phyloP scores from a whole-genome alignment of 148 eudicot genomes.

The Cornus controversa region DNA sequence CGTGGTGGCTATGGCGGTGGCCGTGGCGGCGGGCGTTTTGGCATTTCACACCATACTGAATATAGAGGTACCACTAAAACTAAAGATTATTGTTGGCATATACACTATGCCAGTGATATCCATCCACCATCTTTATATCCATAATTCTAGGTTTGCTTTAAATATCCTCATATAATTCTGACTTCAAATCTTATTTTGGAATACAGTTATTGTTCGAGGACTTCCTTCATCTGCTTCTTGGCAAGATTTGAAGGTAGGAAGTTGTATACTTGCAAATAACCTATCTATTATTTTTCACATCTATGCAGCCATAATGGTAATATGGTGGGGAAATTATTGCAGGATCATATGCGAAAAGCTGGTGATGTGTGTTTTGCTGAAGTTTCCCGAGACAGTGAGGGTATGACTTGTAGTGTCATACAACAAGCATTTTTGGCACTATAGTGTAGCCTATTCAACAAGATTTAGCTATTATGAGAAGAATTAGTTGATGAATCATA shows the following conservation, averaged over 20 bases:
- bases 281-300: background rate
- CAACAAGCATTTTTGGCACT: background rate
- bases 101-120: background rate
- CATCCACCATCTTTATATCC: background rate
- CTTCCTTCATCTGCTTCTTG: constrained; percentile 98
- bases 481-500: too few species aligned
- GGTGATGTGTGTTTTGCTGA: constrained; percentile 99
- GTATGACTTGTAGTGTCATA: constrained; percentile 33
- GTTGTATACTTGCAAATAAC: background rate
- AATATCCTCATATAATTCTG: background rate
- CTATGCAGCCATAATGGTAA: background rate
- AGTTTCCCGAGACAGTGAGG: constrained; percentile 83
- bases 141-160: background rate
- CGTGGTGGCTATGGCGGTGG: constrained; percentile 52
- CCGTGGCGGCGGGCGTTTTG: constrained; percentile 47
- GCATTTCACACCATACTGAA: constrained; percentile 79
- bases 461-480: too few species aligned
- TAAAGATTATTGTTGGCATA: background rate
- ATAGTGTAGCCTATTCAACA: too few species aligned
- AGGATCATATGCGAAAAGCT: constrained; percentile 99
- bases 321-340: constrained; percentile 20
- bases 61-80: constrained; percentile 54
- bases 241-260: constrained; percentile 91
- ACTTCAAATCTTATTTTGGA: constrained; percentile 11
- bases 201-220: constrained; percentile 81